Conservation (phyloP, 257 asterid species). For the Verbena officinalis region DNA sequence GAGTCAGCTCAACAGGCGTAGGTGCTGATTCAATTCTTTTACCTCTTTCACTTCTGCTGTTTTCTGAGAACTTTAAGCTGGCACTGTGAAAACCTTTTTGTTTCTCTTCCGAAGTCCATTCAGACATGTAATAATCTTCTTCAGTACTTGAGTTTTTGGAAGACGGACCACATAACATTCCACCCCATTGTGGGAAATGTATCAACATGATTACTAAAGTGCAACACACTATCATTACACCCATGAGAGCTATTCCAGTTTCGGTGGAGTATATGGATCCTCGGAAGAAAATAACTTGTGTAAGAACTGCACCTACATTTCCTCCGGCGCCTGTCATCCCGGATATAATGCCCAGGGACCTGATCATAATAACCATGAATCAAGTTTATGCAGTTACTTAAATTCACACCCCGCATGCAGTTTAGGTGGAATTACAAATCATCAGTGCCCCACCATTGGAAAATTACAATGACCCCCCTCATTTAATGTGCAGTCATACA, state of each 20-base stretch:
- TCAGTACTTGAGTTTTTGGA: slow-evolving; percentile 48
- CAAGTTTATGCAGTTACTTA: no score
- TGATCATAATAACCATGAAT: slow-evolving; percentile 11
- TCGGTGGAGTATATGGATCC: slow-evolving; percentile 74
- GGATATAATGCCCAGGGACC: slow-evolving; percentile 72
- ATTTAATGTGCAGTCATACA: no score
- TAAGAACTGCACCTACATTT: slow-evolving; percentile 69
- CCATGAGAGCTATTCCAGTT: slow-evolving; percentile 73
- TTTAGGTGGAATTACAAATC: no score
- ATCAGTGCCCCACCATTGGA: no score
- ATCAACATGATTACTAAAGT: slow-evolving; percentile 47
- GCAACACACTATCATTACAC: slow-evolving; percentile 78
- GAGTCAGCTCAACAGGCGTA: slow-evolving; percentile 33
- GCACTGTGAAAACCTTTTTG: slow-evolving; percentile 58
- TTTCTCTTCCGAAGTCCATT: slow-evolving; percentile 65
- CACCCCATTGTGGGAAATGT: slow-evolving; percentile 96
- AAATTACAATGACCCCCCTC: no score
- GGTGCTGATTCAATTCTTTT: slow-evolving; percentile 35
- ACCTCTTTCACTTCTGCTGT: slow-evolving; percentile 72
- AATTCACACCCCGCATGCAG: no score
- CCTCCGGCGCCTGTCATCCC: slow-evolving; percentile 98
- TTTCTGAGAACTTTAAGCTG: slow-evolving; percentile 77
- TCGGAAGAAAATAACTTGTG: slow-evolving; percentile 79
- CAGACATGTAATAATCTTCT: slow-evolving; percentile 80
- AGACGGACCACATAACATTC: slow-evolving; percentile 73